Evolutionary conservation across 1,139 yeast genomes (phyloP).

Genomic region (Lodderomyces parapsilosis): DNA sequence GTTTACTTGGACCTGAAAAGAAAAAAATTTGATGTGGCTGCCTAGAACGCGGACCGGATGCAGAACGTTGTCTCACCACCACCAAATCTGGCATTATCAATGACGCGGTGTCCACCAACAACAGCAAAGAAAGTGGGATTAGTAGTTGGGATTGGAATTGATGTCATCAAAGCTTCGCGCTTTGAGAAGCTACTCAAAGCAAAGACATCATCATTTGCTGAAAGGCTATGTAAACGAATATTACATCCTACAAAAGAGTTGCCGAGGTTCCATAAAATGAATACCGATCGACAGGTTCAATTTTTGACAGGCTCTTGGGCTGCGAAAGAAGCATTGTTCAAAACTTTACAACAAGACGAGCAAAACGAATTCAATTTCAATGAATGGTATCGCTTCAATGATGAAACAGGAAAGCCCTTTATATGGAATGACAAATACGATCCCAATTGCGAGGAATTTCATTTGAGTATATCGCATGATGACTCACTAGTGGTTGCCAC

Average conservation of each 20-base stretch:
- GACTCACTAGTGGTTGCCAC: constrained; percentile 52
- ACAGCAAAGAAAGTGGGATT: constrained; percentile 14
- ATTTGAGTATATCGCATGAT: constrained; percentile 65
- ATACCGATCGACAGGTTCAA: constrained; percentile 13
- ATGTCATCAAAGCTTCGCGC: constrained; percentile 52
- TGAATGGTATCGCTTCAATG: constrained; percentile 56
- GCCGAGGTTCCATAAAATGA: constrained; percentile 29
- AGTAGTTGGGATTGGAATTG: constrained; percentile 60
- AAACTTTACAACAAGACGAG: constrained; percentile 49
- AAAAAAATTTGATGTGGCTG: background rate
- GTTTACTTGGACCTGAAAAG: background rate
- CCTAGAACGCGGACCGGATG: background rate
- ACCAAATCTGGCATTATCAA: background rate
- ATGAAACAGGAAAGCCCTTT: constrained; percentile 38
- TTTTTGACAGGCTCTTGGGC: constrained; percentile 69
- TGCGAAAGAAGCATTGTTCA: constrained; percentile 71
- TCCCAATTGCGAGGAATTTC: constrained; percentile 44
- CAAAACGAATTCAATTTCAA: constrained; percentile 57
- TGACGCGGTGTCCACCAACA: background rate
- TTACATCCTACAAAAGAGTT: constrained; percentile 51
- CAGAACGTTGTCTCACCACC: too few species aligned
- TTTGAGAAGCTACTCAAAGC: constrained; percentile 41
- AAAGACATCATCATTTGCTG: constrained; percentile 25
- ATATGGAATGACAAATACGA: constrained; percentile 32
- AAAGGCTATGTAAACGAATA: constrained; percentile 47